Evolutionary conservation across 1,284 basidiomycete genomes (phyloP), one percentile per base, ranked within the genome.

Genomic region (Apiotrichum siamense): DNA sequence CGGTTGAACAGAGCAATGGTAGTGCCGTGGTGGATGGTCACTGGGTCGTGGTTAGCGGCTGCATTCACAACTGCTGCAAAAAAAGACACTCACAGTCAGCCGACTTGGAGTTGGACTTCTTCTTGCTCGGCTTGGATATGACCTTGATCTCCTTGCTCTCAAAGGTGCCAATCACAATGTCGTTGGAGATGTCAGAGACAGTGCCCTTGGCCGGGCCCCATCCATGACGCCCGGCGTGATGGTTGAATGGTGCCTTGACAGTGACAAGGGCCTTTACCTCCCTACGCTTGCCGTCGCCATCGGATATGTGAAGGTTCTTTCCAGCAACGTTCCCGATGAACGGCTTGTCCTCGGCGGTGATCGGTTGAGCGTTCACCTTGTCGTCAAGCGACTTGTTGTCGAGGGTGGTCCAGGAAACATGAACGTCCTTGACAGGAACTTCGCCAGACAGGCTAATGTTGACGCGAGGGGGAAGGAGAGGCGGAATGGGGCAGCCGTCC

Each of bases 51-150:
- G 13, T 39, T 36, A 40, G 35, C 25, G 42, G 43, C 10, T 18
- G 29, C 29, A 33, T 20, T 21, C 5, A 29, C 11, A 12, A 36
- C 52, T 47, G 48, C 54, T 35, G 36, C 56, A 18, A 49, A 54
- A 54, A 15, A 37, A 36, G 55, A 7, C n/a, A 82, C 89, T 78
- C 70, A 91, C 90, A 77, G 70, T 96, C 93, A 5, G 90, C 81
- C 61, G 92, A 91, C 78, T 93, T 91, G 55, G 86, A 87, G 69
- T 84, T 90, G 70, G 92, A 88, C 63, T 90, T 81, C 79, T 97
- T 97, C 79, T 97, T 96, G 78, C 87, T 89, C 3, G 90, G 90
- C 72, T 94, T 94, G 74, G 86, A 88, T 75, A 97, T 97, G 63
- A 97, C 88, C 74, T 94, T 94, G 80, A 97, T 97, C 29, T 92